Base-by-base conservation (phyloP, 208 protist genomes). In the Crithidia brevicula region DNA sequence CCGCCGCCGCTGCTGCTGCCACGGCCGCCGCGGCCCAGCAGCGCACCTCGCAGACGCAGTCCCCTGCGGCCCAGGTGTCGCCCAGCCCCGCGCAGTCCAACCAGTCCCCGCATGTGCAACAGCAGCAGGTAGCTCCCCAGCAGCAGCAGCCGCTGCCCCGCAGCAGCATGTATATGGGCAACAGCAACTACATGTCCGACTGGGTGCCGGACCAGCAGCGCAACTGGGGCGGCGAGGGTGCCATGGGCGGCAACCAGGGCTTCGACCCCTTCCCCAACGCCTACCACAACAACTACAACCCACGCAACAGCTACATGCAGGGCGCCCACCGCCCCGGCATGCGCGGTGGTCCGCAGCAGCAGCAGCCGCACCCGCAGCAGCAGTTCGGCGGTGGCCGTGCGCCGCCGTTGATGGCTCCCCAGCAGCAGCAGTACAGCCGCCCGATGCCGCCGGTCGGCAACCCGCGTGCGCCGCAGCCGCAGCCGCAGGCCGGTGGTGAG, bases 321-420 rank as follows among this genome's bases (percentile, higher is more conserved):
- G 65, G 58, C 6, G 46, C 25, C 13, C 54, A 49, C n/a, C 65
- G 70, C 23, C 43, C 42, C 42, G 27, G 25, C 50, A 56, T 71
- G 43, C 71, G 71, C 40, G 36, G 57, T 23, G 45, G 36, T 36
- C 42, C 46, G 52, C 61, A 52, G 62, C 60, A 22, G 49, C 71
- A 64, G 34, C 61, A 47, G 63, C 40, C 36, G 28, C 31, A 11
- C 4, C 20, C 4, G 46, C 18, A 45, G 38, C 69, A 71, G 23
- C 58, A 9, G 13, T 47, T 40, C 15, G 69, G 31, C 72, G 72
- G 34, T 73, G 77, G 25, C 64, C 71, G 65, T 66, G 59, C 34
- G 36, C 64, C 22, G 61, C 73, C 47, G 52, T 86, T 77, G 79
- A 82, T 54, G 70, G 23, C 59, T n/a, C 63, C 36, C 18, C 56